A percentile compares a stretch with the other conserved stretches of the same genome.
These are phyloP conservation scores for Raphanus raphanistrum DNA, from an alignment of 345 rosid species.

Conservation along the genomic window DNA sequence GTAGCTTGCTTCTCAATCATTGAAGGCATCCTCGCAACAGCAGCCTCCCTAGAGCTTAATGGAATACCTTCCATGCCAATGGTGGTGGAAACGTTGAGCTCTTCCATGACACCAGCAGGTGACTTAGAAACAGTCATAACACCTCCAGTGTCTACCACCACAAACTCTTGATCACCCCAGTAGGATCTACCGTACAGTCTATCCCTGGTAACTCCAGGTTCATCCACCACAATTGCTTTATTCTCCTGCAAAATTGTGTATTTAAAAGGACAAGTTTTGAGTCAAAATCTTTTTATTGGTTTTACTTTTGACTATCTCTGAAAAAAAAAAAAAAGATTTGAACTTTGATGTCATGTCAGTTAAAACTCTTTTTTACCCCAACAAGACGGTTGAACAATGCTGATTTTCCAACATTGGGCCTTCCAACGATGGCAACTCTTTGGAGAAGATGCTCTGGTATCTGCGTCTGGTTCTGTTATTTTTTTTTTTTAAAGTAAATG, in stretches of 20 bases:
- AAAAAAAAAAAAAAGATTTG: neutral
- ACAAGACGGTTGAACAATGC: constrained; percentile 94
- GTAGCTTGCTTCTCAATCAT: constrained; percentile 97
- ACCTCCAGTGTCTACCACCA: constrained; percentile 95
- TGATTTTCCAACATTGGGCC: constrained; percentile 97
- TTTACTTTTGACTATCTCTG: too few species aligned
- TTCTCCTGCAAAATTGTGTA: constrained; percentile 52
- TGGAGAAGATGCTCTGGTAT: constrained; percentile 85
- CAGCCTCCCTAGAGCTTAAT: constrained; percentile 77
- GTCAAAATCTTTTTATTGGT: too few species aligned
- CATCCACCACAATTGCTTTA: constrained; percentile 93
- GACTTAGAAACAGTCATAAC: constrained; percentile 81
- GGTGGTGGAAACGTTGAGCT: constrained; percentile 72
- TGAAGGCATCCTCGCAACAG: constrained; percentile 94
- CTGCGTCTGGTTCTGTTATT: constrained; percentile 49
- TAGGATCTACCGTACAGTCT: constrained; percentile 88
- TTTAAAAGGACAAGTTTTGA: neutral
- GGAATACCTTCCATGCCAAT: constrained; percentile 97
- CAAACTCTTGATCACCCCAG: constrained; percentile 83
- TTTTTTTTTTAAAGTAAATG: neutral
- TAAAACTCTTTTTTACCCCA: constrained; percentile 52
- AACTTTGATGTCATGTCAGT: neutral
- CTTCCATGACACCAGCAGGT: constrained; percentile 71
- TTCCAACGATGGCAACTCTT: constrained; percentile 84
- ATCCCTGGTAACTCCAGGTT: constrained; percentile 96